Base-by-base conservation (phyloP, 1,284 basidiomycete species). In the Chiua sp. region DNA sequence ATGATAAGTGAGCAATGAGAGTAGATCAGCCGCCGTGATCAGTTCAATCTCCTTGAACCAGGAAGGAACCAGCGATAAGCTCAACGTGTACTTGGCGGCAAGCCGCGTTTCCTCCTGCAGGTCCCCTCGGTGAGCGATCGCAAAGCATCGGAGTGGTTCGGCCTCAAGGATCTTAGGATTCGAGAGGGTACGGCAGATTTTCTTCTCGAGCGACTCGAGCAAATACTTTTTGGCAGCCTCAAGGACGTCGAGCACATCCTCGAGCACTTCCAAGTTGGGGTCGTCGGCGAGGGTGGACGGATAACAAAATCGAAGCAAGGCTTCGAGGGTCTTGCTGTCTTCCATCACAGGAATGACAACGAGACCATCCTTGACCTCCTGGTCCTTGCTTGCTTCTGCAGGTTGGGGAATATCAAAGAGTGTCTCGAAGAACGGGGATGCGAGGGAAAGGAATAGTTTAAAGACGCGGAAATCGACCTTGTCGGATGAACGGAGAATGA, bases 361-460 rank as follows among this genome's bases (percentile, higher is more conserved):
- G 3, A 73, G 55, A 7, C 61, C 70, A 10, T 69, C 66, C 23
- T 58, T 72, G 23, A 53, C 30, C 22, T 60, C 69, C 51, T 63
- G 55, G 2, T 54, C 56, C 2, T 44, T 30, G 13, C 28, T 47
- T 16, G 30, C 47, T 69, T 53, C 44, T 33, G 59, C 13, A 15
- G 76, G 72, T 61, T 82, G 78, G 20, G 81, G 80, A 42, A 82
- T 71, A 15, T 75, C 70, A 51, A 82, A 79, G 58, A 81, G 73
- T 28, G 75, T 67, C 32, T 76, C 70, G 60, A 85, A 82, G 60
- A 81, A 75, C 0, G 80, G 76, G 80, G 65, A 68, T 7, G 63
- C 44, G 20, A 67, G 57, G 3, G 61, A 61, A 35, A 64, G 63
- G 51, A 66, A 73, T 30, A 77, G 65, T 56, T 77, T 79, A 73